Evolutionary conservation across 2,329 filamentous ascomycete species (phyloP).

Genomic region (Rhexocercosporidium sp.): DNA sequence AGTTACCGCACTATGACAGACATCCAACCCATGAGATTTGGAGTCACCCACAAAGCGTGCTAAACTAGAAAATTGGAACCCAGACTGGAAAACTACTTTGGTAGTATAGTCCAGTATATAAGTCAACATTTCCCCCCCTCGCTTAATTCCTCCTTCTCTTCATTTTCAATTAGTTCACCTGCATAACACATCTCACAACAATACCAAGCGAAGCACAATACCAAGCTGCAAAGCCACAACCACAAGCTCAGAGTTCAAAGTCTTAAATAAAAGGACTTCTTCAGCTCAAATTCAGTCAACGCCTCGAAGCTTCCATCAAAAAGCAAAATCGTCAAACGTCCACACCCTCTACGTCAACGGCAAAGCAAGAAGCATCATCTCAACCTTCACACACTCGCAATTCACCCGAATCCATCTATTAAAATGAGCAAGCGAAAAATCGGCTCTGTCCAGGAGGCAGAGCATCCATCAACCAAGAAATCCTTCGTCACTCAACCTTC

Average conservation of each 20-base stretch:
- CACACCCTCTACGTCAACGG: background rate
- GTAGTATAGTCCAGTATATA: background rate
- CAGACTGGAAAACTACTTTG: background rate
- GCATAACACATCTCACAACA: background rate
- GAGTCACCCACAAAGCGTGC: background rate
- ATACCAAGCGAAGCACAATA: slow-evolving; percentile 1
- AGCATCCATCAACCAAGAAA: background rate
- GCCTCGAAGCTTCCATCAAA: background rate
- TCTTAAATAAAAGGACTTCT: background rate
- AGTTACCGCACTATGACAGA: background rate
- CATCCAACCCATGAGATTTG: background rate
- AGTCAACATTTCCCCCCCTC: background rate
- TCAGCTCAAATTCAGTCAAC: background rate
- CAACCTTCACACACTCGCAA: background rate
- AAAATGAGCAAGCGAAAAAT: background rate
- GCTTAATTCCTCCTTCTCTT: background rate
- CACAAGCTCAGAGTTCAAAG: background rate
- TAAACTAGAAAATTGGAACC: background rate
- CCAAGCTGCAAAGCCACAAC: background rate
- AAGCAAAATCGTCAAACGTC: background rate
- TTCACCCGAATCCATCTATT: background rate
- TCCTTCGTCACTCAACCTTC: background rate
- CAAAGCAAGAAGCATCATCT: background rate
- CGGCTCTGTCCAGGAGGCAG: background rate
- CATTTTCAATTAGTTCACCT: background rate